These are phyloP conservation scores for Globisporangium carolinianum DNA, from an alignment of 352 stramenopile genomes.

Conservation along the genomic window DNA sequence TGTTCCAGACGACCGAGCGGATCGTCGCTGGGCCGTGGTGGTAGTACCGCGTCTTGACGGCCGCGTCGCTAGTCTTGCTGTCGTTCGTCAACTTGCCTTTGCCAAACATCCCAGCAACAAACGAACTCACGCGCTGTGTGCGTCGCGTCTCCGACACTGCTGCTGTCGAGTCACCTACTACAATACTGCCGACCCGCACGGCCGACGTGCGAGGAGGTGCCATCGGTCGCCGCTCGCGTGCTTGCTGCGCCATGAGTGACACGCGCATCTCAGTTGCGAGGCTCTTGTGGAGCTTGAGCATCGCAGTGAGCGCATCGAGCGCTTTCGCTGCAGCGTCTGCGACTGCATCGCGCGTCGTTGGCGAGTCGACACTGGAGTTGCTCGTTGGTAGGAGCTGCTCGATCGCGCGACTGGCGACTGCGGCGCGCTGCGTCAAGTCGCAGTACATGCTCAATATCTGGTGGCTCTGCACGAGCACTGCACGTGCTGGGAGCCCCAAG, in stretches of 20 bases:
- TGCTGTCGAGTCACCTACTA: no score
- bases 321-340: not conserved
- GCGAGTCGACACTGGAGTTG: not conserved
- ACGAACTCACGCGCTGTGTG: slow-evolving; percentile 5
- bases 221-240: not conserved
- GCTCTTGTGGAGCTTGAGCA: slow-evolving; percentile 29
- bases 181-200: no score
- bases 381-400: not conserved
- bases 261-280: not conserved
- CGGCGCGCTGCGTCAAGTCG: slow-evolving; percentile 1
- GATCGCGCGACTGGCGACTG: slow-evolving; percentile 15
- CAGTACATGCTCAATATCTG: slow-evolving; percentile 6
- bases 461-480: not conserved
- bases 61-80: not conserved
- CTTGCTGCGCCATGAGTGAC: slow-evolving; percentile 8
- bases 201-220: no score
- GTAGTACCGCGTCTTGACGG: slow-evolving; percentile 17
- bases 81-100: slow-evolving; percentile 12
- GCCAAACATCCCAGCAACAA: slow-evolving; percentile 12
- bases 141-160: not conserved
- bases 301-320: slow-evolving; percentile 14
- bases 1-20: slow-evolving; percentile 30
- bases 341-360: not conserved
- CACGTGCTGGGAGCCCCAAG: not conserved
- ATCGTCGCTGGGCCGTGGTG: slow-evolving; percentile 22